A percentile compares a stretch with the other conserved stretches of the same genome.
Evolutionary conservation across 1,284 basidiomycete species (phyloP).

Genomic region (Agaricales sp.): DNA sequence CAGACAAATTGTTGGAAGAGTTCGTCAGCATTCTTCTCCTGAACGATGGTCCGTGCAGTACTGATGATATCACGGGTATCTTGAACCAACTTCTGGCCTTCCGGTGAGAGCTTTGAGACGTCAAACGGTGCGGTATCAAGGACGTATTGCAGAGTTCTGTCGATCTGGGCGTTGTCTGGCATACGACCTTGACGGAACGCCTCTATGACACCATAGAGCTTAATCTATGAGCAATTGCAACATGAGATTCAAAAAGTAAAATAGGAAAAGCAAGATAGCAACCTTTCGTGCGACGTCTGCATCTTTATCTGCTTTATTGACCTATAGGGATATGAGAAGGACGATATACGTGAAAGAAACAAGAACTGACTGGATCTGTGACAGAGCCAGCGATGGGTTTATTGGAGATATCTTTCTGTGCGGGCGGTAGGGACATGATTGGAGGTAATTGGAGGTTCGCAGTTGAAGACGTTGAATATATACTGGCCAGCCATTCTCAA

Average conservation of each 20-base stretch:
- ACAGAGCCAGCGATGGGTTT: neutral
- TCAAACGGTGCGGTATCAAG: constrained; percentile 60
- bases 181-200: constrained; percentile 72
- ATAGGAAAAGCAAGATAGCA: constrained; percentile 2
- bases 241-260: neutral
- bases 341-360: neutral
- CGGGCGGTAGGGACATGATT: neutral
- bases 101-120: constrained; percentile 55
- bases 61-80: constrained; percentile 69
- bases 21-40: constrained; percentile 62
- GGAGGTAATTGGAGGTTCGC: too few species aligned
- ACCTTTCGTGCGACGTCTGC: constrained; percentile 60
- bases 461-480: too few species aligned
- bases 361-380: neutral
- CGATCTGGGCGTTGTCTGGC: constrained; percentile 76
- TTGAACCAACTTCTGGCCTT: constrained; percentile 68
- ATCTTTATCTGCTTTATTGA: constrained; percentile 40
- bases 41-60: constrained; percentile 59
- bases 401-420: neutral
- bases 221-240: constrained; percentile 30
- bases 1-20: neutral
- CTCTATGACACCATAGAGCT: constrained; percentile 68
- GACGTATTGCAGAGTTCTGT: constrained; percentile 62
- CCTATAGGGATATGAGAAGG: constrained; percentile 9
- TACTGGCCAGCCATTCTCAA: too few species aligned